These are phyloP conservation scores for Penicillium odoratum DNA, from an alignment of 495 filamentous ascomycete species.

Conservation along the genomic window DNA sequence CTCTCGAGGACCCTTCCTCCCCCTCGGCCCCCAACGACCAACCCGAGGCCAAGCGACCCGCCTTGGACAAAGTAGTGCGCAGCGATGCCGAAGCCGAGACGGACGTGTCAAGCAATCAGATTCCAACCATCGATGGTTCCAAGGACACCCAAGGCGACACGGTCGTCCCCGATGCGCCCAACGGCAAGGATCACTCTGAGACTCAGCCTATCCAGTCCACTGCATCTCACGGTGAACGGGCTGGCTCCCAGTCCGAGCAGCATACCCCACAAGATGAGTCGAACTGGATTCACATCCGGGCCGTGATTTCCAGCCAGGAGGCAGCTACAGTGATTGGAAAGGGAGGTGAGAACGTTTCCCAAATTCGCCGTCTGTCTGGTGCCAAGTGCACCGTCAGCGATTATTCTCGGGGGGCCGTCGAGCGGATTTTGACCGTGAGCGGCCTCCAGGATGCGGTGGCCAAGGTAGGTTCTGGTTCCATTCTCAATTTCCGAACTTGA, in stretches of 20 bases:
- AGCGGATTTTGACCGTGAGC: constrained; percentile 95
- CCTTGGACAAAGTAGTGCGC: constrained; percentile 80
- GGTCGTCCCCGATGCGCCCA: constrained; percentile 71
- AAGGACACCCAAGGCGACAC: constrained; percentile 61
- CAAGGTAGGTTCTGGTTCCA: constrained; percentile 64
- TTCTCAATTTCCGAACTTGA: not conserved
- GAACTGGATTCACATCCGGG: constrained; percentile 93
- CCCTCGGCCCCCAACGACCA: constrained; percentile 88
- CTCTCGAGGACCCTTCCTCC: constrained; percentile 94
- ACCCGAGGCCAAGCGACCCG: constrained; percentile 94
- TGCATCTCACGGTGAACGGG: constrained; percentile 54
- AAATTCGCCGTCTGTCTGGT: constrained; percentile 85
- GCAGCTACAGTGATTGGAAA: constrained; percentile 98
- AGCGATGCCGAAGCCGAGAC: constrained; percentile 55
- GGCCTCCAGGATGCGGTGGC: constrained; percentile 93
- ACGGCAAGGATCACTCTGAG: constrained; percentile 46
- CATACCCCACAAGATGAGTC: constrained; percentile 77
- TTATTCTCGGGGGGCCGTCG: constrained; percentile 92
- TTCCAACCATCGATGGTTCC: constrained; percentile 38
- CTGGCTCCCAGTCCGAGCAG: constrained; percentile 50
- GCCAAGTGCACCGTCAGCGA: constrained; percentile 99
- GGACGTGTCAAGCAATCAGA: constrained; percentile 52
- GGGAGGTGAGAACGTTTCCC: constrained; percentile 95
- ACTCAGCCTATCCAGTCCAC: constrained; percentile 69
- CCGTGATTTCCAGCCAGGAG: constrained; percentile 94